A percentile compares a stretch with the other conserved stretches of the same genome.
These are phyloP conservation scores for Nothopassalora personata DNA, from an alignment of 2,329 filamentous ascomycete species.

Conservation along the genomic window DNA sequence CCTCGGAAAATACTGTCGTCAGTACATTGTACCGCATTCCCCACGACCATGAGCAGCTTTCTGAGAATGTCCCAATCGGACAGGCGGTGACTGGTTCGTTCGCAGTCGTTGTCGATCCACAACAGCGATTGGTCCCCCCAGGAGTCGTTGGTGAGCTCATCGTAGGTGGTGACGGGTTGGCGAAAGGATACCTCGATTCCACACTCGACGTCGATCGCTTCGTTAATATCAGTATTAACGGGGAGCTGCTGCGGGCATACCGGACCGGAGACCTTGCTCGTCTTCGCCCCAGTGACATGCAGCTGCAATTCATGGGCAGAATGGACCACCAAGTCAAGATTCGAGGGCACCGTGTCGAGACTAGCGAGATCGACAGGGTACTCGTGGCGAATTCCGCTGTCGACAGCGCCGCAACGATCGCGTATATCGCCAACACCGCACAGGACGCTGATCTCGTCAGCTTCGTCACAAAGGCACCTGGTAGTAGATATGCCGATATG, in stretches of 20 bases:
- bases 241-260: neutral
- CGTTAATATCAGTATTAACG: neutral
- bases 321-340: conserved; percentile 3
- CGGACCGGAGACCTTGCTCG: conserved; percentile 7
- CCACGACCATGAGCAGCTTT: conserved; percentile 25
- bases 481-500: neutral
- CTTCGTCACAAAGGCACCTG: neutral
- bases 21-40: conserved; percentile 8
- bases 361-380: neutral
- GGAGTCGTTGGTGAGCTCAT: conserved; percentile 5
- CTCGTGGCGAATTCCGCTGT: neutral
- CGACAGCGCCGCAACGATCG: neutral
- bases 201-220: neutral
- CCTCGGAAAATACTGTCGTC: conserved; percentile 9
- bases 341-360: neutral
- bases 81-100: neutral
- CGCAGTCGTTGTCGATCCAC: conserved; percentile 2
- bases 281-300: neutral
- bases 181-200: conserved; percentile 2
- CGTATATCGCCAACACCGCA: neutral
- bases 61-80: conserved; percentile 4
- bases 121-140: neutral
- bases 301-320: conserved; percentile 3
- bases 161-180: conserved; percentile 7
- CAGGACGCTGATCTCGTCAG: neutral